These are phyloP conservation scores for Apiospora arundinis DNA, from an alignment of 2,329 filamentous ascomycete species.

Conservation along the genomic window DNA sequence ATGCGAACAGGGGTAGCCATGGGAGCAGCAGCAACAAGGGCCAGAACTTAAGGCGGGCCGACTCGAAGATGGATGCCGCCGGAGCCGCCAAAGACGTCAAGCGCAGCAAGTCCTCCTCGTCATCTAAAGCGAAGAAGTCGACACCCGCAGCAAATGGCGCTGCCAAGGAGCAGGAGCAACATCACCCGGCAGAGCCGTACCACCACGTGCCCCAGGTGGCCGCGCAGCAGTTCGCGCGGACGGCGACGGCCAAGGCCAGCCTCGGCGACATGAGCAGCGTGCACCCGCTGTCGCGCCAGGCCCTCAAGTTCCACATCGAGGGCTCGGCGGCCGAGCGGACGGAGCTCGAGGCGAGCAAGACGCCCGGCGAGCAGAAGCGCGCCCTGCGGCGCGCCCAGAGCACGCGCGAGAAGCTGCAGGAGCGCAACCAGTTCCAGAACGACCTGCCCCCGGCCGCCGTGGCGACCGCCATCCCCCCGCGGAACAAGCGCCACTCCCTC, in stretches of 20 bases:
- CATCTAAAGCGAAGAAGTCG: constrained; percentile 25
- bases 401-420: constrained; percentile 45
- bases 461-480: constrained; percentile 33
- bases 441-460: constrained; percentile 39
- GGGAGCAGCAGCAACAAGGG: background rate
- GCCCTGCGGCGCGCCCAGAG: constrained; percentile 47
- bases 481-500: constrained; percentile 18
- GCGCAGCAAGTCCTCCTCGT: constrained; percentile 23
- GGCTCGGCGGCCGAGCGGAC: constrained; percentile 36
- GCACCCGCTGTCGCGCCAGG: constrained; percentile 52
- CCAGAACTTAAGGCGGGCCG: background rate
- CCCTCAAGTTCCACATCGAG: constrained; percentile 49
- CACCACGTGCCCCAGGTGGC: constrained; percentile 61
- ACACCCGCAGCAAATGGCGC: background rate
- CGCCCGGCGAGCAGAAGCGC: constrained; percentile 44
- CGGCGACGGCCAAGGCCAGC: constrained; percentile 52
- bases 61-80: constrained; percentile 16
- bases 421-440: constrained; percentile 53
- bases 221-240: constrained; percentile 60
- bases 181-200: constrained; percentile 37
- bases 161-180: constrained; percentile 14
- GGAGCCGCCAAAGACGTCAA: constrained; percentile 25
- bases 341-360: constrained; percentile 36
- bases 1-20: background rate
- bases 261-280: constrained; percentile 41